A percentile compares a stretch with the other conserved stretches of the same genome.
These are phyloP conservation scores for Erodium moschatum DNA, from an alignment of 441 rosid species.

Conservation along the genomic window DNA sequence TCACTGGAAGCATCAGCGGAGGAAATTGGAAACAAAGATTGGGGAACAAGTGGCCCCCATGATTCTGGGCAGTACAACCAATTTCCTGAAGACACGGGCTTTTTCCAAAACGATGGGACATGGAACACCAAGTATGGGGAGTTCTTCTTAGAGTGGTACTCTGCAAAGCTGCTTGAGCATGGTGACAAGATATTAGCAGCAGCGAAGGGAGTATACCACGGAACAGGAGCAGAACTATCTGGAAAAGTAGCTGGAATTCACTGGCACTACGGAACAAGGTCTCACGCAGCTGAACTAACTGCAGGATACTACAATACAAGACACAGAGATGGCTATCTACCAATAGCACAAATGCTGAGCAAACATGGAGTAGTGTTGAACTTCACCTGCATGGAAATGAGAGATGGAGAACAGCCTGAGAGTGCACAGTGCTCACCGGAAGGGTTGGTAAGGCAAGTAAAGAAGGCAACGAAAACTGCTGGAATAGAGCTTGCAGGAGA, in stretches of 20 bases:
- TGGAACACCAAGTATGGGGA: slow-evolving; percentile 76
- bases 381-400: slow-evolving; percentile 98
- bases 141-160: slow-evolving; percentile 85
- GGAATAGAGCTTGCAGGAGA: slow-evolving; percentile 77
- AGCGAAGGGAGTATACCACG: slow-evolving; percentile 59
- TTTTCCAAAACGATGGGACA: slow-evolving; percentile 69
- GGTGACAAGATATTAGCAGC: slow-evolving; percentile 66
- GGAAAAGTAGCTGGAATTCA: slow-evolving; percentile 89
- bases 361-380: slow-evolving; percentile 59
- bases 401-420: slow-evolving; percentile 63
- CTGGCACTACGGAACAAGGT: slow-evolving; percentile 88
- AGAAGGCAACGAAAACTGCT: slow-evolving; percentile 48
- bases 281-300: slow-evolving; percentile 89
- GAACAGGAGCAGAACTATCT: slow-evolving; percentile 54
- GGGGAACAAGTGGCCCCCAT: slow-evolving; percentile 78
- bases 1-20: slow-evolving; percentile 77
- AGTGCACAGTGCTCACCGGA: slow-evolving; percentile 74
- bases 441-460: slow-evolving; percentile 71
- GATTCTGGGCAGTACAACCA: slow-evolving; percentile 80
- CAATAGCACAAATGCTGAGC: slow-evolving; percentile 60
- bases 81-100: slow-evolving; percentile 69
- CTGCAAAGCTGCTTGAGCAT: slow-evolving; percentile 57
- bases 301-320: slow-evolving; percentile 86
- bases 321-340: slow-evolving; percentile 59
- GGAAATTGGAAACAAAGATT: slow-evolving; percentile 44